Base-by-base conservation (phyloP, 2,329 filamentous ascomycete genomes). In the Aspergillus jensenii region DNA sequence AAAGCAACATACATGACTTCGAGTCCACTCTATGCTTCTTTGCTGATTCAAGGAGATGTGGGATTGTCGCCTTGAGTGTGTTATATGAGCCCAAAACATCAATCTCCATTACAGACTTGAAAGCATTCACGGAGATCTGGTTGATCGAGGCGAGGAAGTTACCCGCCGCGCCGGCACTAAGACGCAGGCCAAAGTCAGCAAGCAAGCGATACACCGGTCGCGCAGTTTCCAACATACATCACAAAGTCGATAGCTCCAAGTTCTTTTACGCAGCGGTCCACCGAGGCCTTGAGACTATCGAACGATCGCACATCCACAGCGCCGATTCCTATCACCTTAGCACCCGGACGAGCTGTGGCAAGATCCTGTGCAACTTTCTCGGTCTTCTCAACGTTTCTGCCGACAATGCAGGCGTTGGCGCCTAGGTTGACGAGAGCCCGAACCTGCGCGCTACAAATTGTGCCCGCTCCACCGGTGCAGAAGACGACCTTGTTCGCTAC, bases 61-160 rank as follows among this genome's bases (percentile, higher is more conserved):
- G 91, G 35, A 97, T 79, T 1, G 91, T 95, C 3, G 93, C 92
- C 78, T 98, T 98, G 70, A 96, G 82, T 3, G 92, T 96, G 79
- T 98, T 96, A 79, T 90, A 99, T 15, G 90, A 96, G 33, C 95
- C 95, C 37, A 98, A 76, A 3, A 96, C 89, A 72, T 98, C 95
- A 69, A 99, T 99, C 61, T 98, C 95, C 68, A 98, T 93, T 64
- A 99, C 95, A 0, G 90, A 83, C 75, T 93, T 96, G 86, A 99
- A 96, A 3, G 91, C 95, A 71, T 98, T 98, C 58, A 90, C 78
- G 41, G 87, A 91, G 50, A 98, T 84, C 61, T 88, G 88, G 41
- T 88, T 84, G 59, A 98, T 88, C 4, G 93, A 90, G 0, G 91
- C 89, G 21, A 99, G 82, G 75, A 98, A 99, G 76, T 99, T 99